Evolutionary conservation across 148 eudicot genomes (phyloP).

Genomic region (Cornus controversa): DNA sequence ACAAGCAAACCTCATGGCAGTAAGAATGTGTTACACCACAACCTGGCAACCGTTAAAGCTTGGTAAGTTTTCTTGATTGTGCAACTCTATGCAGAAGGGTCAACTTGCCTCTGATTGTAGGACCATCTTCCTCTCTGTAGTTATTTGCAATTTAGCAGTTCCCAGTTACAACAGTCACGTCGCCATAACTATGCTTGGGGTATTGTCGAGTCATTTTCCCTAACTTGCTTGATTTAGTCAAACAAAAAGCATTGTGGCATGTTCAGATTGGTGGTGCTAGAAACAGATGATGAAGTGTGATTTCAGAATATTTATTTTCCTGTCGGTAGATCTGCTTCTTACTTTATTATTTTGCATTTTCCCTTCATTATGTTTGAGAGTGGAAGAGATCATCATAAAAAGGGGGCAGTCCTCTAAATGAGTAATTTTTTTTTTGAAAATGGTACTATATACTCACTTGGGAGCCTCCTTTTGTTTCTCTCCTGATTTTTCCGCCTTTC

Average conservation of each 20-base stretch:
- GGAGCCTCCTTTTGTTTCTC: not conserved
- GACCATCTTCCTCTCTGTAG: not conserved
- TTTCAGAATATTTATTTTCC: too few species aligned
- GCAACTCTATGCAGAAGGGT: not conserved
- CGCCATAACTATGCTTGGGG: not conserved
- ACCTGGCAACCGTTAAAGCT: slow-evolving; percentile 1
- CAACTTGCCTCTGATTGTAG: not conserved
- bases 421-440: too few species aligned
- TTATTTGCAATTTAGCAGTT: not conserved
- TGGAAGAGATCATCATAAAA: not conserved
- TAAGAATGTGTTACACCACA: slow-evolving; percentile 19
- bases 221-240: not conserved
- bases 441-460: not conserved
- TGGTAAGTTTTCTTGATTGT: slow-evolving; percentile 25
- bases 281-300: too few species aligned
- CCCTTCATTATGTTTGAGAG: not conserved
- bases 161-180: not conserved
- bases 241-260: not conserved
- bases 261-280: not conserved
- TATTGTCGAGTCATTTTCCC: not conserved
- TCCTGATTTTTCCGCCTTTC: not conserved
- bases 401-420: too few species aligned
- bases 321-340: not conserved
- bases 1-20: slow-evolving; percentile 75
- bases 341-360: not conserved